phyloP scores from a whole-genome alignment of 192 early-diverging fungal genomes.

The Borealophlyctis nickersoniae region DNA sequence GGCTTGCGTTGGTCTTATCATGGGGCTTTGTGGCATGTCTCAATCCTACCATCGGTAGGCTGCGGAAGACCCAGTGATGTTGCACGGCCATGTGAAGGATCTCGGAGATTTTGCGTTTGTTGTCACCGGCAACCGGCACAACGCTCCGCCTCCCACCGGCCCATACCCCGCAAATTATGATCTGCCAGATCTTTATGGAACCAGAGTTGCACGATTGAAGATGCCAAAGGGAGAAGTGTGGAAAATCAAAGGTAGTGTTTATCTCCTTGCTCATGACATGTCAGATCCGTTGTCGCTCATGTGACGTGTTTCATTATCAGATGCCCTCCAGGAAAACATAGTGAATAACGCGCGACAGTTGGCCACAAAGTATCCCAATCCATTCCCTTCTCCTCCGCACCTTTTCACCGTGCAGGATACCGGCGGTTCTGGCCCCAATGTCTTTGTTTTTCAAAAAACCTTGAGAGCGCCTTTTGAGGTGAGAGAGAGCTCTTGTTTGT shows the following conservation, averaged over 20 bases:
- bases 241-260: slow-evolving; percentile 61
- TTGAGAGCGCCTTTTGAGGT: slow-evolving; percentile 64
- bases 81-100: slow-evolving; percentile 60
- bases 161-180: slow-evolving; percentile 5
- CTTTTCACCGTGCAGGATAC: slow-evolving; percentile 23
- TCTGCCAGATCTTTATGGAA: slow-evolving; percentile 10
- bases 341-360: slow-evolving; percentile 22
- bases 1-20: not conserved
- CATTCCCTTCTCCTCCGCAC: slow-evolving; percentile 24
- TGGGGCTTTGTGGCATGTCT: no score
- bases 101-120: slow-evolving; percentile 71
- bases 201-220: slow-evolving; percentile 8
- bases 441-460: slow-evolving; percentile 62
- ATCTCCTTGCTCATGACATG: no score
- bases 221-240: slow-evolving; percentile 40
- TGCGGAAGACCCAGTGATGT: slow-evolving; percentile 28
- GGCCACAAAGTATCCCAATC: slow-evolving; percentile 1
- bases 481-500: no score
- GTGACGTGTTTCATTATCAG: no score
- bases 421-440: slow-evolving; percentile 41
- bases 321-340: slow-evolving; percentile 28
- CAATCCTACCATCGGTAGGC: no score
- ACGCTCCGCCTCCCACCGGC: slow-evolving; percentile 1
- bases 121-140: slow-evolving; percentile 46
- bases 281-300: no score